Percentiles rank a stretch among this genome's conserved stretches.
These are phyloP conservation scores for Aspergillus uvarum DNA, from an alignment of 2,329 filamentous ascomycete species.

Conservation along the genomic window DNA sequence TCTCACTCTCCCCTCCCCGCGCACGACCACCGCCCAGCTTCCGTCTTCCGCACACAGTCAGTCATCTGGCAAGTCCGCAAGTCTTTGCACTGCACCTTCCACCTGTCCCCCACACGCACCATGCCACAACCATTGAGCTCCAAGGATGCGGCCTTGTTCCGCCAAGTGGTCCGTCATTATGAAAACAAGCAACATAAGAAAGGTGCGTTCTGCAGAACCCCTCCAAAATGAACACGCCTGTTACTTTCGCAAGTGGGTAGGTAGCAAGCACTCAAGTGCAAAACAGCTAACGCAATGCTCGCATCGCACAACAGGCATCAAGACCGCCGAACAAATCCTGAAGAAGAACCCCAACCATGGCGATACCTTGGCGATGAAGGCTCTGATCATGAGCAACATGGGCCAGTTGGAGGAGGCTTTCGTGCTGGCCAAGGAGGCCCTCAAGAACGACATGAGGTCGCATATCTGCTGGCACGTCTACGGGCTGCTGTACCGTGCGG, in stretches of 20 bases:
- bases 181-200: slow-evolving; percentile 99
- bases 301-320: slow-evolving; percentile 63
- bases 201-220: slow-evolving; percentile 44
- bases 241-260: slow-evolving; percentile 6
- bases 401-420: slow-evolving; percentile 95
- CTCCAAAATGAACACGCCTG: slow-evolving; percentile 11
- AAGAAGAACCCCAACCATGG: slow-evolving; percentile 94
- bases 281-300: slow-evolving; percentile 21
- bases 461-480: slow-evolving; percentile 99
- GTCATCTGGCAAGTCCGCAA: slow-evolving; percentile 14
- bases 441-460: slow-evolving; percentile 97
- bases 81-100: slow-evolving; percentile 19
- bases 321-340: slow-evolving; percentile 93
- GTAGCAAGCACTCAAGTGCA: slow-evolving; percentile 1
- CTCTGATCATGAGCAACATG: slow-evolving; percentile 88
- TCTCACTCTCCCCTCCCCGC: slow-evolving; percentile 24
- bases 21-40: slow-evolving; percentile 33
- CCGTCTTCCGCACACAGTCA: slow-evolving; percentile 32
- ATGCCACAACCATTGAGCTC: slow-evolving; percentile 56
- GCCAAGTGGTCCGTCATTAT: slow-evolving; percentile 91
- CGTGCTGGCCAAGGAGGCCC: slow-evolving; percentile 82
- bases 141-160: slow-evolving; percentile 93
- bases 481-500: slow-evolving; percentile 84
- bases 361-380: slow-evolving; percentile 98
- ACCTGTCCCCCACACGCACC: slow-evolving; percentile 34